phyloP scores from a whole-genome alignment of 768 basidiomycete genomes.

The Tephrocybe sp. region DNA sequence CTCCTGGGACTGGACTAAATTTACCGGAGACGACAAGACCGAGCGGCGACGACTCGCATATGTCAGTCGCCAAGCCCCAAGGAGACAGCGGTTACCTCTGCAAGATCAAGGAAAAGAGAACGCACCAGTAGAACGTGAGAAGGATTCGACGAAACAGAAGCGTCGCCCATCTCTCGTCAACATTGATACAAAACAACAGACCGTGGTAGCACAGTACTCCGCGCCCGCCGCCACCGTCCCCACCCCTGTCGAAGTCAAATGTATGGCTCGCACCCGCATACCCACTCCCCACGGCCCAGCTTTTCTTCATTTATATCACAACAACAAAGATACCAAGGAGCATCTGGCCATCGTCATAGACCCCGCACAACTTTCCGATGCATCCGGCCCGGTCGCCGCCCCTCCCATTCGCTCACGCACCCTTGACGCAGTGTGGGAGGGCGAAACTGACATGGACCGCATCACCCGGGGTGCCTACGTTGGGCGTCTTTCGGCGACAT shows the following conservation, averaged over 20 bases:
- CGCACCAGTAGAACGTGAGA: slow-evolving; percentile 33
- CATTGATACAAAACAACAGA: slow-evolving; percentile 25
- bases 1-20: slow-evolving; percentile 60
- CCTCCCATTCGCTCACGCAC: slow-evolving; percentile 77
- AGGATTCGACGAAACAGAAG: slow-evolving; percentile 39
- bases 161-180: slow-evolving; percentile 35
- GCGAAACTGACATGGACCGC: slow-evolving; percentile 92
- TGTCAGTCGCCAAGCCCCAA: slow-evolving; percentile 75
- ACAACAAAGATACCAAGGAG: slow-evolving; percentile 89
- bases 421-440: slow-evolving; percentile 84
- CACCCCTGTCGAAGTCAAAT: slow-evolving; percentile 68
- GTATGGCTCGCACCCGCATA: slow-evolving; percentile 96
- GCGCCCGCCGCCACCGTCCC: slow-evolving; percentile 21
- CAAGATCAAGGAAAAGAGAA: slow-evolving; percentile 53
- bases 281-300: slow-evolving; percentile 94
- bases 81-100: slow-evolving; percentile 52
- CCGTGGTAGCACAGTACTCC: slow-evolving; percentile 22
- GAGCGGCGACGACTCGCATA: slow-evolving; percentile 56
- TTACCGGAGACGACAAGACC: slow-evolving; percentile 43
- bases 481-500: slow-evolving; percentile 69
- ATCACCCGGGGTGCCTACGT: slow-evolving; percentile 93
- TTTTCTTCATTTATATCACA: slow-evolving; percentile 95
- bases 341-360: slow-evolving; percentile 96
- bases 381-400: slow-evolving; percentile 34
- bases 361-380: slow-evolving; percentile 74